These are phyloP conservation scores for Leccinum variicolor DNA, from an alignment of 768 basidiomycete species.

Conservation along the genomic window DNA sequence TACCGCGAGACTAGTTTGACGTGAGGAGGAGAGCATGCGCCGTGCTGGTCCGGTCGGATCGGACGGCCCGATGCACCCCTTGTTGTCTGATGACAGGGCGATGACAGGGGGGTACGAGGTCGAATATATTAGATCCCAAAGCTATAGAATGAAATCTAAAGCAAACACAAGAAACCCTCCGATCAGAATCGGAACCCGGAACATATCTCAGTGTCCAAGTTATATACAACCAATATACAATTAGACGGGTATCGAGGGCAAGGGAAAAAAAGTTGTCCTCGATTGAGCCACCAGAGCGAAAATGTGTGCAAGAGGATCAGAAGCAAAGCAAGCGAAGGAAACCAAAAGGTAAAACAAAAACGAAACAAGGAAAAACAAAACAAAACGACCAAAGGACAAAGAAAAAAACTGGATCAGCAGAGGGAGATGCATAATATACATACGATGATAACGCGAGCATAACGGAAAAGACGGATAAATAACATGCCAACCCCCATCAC, in stretches of 20 bases:
- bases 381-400: not conserved
- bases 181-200: too few species aligned
- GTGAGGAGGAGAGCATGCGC: too few species aligned
- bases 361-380: not conserved
- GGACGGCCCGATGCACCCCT: too few species aligned
- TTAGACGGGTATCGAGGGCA: not conserved
- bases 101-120: too few species aligned
- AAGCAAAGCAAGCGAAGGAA: not conserved
- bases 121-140: too few species aligned
- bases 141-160: too few species aligned
- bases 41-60: too few species aligned
- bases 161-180: too few species aligned
- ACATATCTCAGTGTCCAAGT: too few species aligned
- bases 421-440: conserved; percentile 4
- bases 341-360: not conserved
- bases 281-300: not conserved
- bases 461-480: not conserved
- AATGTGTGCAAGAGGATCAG: not conserved
- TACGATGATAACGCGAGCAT: not conserved
- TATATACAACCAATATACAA: conserved; percentile 2
- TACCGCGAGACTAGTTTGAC: too few species aligned
- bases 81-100: too few species aligned
- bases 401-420: not conserved
- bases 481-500: not conserved
- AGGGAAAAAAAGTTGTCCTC: not conserved